Conservation (phyloP, 2,329 filamentous ascomycete genomes). For the Furcasterigmium sp. region DNA sequence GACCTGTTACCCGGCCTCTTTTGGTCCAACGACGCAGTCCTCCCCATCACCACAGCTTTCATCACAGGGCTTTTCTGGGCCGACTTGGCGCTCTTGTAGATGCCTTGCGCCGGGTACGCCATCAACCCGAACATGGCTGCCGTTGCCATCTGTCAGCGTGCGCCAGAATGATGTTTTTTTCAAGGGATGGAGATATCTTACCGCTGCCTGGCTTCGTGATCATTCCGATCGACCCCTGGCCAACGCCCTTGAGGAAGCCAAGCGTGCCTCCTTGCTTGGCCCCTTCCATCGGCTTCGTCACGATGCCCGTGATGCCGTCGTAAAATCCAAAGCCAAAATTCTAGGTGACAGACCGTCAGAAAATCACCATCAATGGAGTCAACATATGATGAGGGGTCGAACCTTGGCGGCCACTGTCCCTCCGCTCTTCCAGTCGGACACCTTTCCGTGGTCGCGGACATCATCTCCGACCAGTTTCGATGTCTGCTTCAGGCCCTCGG, state of each 20-base stretch:
- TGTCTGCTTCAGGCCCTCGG: constrained; percentile 26
- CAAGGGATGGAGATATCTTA: too few relatives aligned
- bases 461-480: constrained; percentile 30
- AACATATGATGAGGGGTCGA: too few relatives aligned
- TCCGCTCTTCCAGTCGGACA: constrained; percentile 26
- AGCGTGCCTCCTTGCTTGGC: constrained; percentile 22
- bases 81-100: constrained; percentile 22
- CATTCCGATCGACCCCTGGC: constrained; percentile 22
- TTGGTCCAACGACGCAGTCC: neutral
- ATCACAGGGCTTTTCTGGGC: neutral
- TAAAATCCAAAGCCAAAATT: constrained; percentile 19
- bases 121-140: constrained; percentile 19
- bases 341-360: neutral
- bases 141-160: neutral
- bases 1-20: neutral
- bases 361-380: rapidly evolving
- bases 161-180: neutral
- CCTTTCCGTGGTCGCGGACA: constrained; percentile 20
- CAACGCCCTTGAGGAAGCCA: constrained; percentile 25
- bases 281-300: constrained; percentile 22
- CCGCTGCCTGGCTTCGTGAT: constrained; percentile 17
- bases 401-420: constrained; percentile 21
- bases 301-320: constrained; percentile 22
- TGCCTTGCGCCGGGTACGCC: constrained; percentile 24
- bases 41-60: neutral